phyloP scores from a whole-genome alignment of 208 protist species.

The Trichomonas vaginalis region DNA sequence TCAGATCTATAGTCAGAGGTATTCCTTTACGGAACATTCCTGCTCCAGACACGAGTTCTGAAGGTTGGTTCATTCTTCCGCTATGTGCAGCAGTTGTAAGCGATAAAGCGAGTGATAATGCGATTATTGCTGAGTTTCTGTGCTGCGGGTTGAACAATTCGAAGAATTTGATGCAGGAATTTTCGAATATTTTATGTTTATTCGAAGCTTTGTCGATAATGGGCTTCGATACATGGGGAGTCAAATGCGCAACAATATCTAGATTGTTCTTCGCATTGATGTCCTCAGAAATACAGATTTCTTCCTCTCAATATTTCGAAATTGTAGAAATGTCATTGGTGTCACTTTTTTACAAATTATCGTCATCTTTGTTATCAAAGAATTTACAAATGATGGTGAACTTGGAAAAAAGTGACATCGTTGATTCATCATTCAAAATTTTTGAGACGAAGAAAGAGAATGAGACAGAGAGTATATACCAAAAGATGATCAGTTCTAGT shows the following conservation, averaged over 20 bases:
- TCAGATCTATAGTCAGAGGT: background rate
- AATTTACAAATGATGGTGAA: background rate
- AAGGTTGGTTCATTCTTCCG: background rate
- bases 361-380: background rate
- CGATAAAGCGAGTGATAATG: background rate
- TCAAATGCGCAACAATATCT: background rate
- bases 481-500: background rate
- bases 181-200: background rate
- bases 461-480: background rate
- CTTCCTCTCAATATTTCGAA: background rate
- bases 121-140: background rate
- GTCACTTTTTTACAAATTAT: background rate
- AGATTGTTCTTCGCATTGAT: background rate
- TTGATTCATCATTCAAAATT: background rate
- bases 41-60: background rate
- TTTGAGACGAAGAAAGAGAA: background rate
- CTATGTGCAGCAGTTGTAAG: background rate
- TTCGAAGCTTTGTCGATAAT: background rate
- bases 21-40: background rate
- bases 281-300: background rate
- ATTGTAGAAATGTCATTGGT: background rate
- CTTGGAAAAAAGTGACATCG: background rate
- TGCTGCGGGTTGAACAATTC: background rate
- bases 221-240: background rate
- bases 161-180: background rate